Percentiles rank a stretch among this genome's conserved stretches.
phyloP scores from a whole-genome alignment of 805 yeast genomes.

The Barnettozyma siamensis region DNA sequence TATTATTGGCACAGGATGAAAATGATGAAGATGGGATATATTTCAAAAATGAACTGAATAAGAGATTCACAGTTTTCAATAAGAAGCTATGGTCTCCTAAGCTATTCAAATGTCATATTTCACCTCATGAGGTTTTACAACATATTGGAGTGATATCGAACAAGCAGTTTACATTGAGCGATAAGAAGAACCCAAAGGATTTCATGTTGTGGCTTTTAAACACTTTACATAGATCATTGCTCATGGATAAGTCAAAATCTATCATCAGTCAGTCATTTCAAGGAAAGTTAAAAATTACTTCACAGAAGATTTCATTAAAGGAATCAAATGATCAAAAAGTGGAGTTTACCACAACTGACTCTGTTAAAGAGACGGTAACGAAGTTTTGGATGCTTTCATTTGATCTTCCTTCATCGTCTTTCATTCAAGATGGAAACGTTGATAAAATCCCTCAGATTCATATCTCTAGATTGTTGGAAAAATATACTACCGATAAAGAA shows the following conservation, averaged over 20 bases:
- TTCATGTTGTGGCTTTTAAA: slow-evolving; percentile 60
- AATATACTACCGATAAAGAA: slow-evolving; percentile 30
- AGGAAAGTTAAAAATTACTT: slow-evolving; percentile 41
- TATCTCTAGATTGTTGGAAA: slow-evolving; percentile 38
- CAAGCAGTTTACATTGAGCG: slow-evolving; percentile 34
- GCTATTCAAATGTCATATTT: slow-evolving; percentile 54
- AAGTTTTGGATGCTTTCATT: slow-evolving; percentile 52
- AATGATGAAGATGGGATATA: slow-evolving; percentile 13
- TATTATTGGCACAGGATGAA: slow-evolving; percentile 26
- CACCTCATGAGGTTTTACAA: slow-evolving; percentile 62
- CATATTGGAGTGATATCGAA: slow-evolving; percentile 39
- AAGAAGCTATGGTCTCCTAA: slow-evolving; percentile 61
- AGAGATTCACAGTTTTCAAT: slow-evolving; percentile 39
- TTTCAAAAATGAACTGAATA: slow-evolving; percentile 30
- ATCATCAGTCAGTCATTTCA: slow-evolving; percentile 38
- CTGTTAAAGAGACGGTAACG: slow-evolving; percentile 9
- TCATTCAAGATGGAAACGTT: slow-evolving; percentile 46
- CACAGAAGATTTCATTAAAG: slow-evolving; percentile 23
- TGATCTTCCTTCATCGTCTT: slow-evolving; percentile 53
- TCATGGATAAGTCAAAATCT: slow-evolving; percentile 14
- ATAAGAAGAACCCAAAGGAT: slow-evolving; percentile 45
- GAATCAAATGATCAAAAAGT: slow-evolving; percentile 19
- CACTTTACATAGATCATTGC: slow-evolving; percentile 30
- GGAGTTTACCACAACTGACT: slow-evolving; percentile 8
- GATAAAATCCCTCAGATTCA: slow-evolving; percentile 49